Evolutionary conservation across 1,139 yeast genomes (phyloP).

Genomic region (Nakaseomyces delphensis): DNA sequence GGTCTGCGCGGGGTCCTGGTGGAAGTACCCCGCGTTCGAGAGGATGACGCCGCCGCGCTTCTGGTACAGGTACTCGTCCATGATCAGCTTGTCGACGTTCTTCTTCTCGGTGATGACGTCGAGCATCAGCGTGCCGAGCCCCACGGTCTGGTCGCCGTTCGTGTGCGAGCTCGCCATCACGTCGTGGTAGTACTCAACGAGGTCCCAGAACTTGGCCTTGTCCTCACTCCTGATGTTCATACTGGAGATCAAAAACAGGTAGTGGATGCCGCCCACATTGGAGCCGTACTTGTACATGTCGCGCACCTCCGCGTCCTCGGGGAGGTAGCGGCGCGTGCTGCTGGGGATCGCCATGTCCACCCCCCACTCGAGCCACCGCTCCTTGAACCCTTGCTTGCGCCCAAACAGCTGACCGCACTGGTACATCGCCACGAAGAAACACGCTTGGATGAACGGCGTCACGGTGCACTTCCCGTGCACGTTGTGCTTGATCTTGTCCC

Average conservation of each 20-base stretch:
- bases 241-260: slow-evolving; percentile 19
- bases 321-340: slow-evolving; percentile 16
- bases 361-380: slow-evolving; percentile 16
- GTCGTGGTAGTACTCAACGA: slow-evolving; percentile 18
- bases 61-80: slow-evolving; percentile 15
- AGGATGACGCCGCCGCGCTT: slow-evolving; percentile 21
- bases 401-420: slow-evolving; percentile 10
- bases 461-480: slow-evolving; percentile 17
- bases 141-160: slow-evolving; percentile 16
- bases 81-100: slow-evolving; percentile 19
- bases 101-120: slow-evolving; percentile 15
- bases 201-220: slow-evolving; percentile 17
- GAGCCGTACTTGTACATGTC: slow-evolving; percentile 21
- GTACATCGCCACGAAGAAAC: slow-evolving; percentile 16
- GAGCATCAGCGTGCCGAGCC: slow-evolving; percentile 21
- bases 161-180: slow-evolving; percentile 11
- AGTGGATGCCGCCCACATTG: slow-evolving; percentile 24
- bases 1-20: slow-evolving; percentile 8
- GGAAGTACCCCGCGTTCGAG: slow-evolving; percentile 22
- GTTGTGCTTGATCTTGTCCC: slow-evolving; percentile 11
- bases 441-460: slow-evolving; percentile 25
- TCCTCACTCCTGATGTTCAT: slow-evolving; percentile 13
- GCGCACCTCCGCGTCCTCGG: slow-evolving; percentile 13
- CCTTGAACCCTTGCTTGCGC: slow-evolving; percentile 14
- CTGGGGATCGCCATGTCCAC: slow-evolving; percentile 22